These are phyloP conservation scores for Colletotrichum noveboracense DNA, from an alignment of 2,329 filamentous ascomycete genomes.

Conservation along the genomic window DNA sequence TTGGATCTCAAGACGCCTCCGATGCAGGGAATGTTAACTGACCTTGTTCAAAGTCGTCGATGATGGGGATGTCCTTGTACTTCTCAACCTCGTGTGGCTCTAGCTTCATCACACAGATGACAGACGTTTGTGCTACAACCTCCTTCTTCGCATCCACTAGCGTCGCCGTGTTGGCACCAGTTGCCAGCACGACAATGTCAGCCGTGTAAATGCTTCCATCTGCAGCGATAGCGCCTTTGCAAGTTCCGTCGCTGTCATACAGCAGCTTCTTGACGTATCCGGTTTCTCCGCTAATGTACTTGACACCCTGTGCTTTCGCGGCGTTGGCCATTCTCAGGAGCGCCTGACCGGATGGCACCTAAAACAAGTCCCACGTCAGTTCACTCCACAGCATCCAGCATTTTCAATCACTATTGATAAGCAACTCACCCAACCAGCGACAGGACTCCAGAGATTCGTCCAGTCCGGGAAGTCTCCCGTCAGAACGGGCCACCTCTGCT, in stretches of 20 bases:
- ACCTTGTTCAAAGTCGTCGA: slow-evolving; percentile 31
- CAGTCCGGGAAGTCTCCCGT: slow-evolving; percentile 29
- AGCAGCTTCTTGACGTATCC: slow-evolving; percentile 26
- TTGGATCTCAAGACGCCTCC: neutral
- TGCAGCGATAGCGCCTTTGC: slow-evolving; percentile 53
- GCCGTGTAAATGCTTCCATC: slow-evolving; percentile 55
- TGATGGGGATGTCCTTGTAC: slow-evolving; percentile 46
- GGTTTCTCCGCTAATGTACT: slow-evolving; percentile 30
- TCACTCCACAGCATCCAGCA: neutral
- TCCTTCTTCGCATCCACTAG: slow-evolving; percentile 68
- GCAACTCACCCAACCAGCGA: slow-evolving; percentile 33
- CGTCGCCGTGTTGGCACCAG: slow-evolving; percentile 69
- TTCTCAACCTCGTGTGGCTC: slow-evolving; percentile 59
- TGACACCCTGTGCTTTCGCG: slow-evolving; percentile 29
- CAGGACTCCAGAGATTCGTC: slow-evolving; percentile 30
- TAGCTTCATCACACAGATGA: slow-evolving; percentile 67
- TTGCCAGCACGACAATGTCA: slow-evolving; percentile 67
- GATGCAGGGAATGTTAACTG: neutral
- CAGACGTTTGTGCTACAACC: slow-evolving; percentile 67
- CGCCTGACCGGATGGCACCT: slow-evolving; percentile 29
- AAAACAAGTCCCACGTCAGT: neutral
- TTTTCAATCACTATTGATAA: neutral
- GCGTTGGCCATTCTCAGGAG: slow-evolving; percentile 35
- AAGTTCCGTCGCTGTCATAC: slow-evolving; percentile 28
- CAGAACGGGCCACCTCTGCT: slow-evolving; percentile 31